phyloP scores from a whole-genome alignment of 164 flowering plant species.

The Vitis riparia region DNA sequence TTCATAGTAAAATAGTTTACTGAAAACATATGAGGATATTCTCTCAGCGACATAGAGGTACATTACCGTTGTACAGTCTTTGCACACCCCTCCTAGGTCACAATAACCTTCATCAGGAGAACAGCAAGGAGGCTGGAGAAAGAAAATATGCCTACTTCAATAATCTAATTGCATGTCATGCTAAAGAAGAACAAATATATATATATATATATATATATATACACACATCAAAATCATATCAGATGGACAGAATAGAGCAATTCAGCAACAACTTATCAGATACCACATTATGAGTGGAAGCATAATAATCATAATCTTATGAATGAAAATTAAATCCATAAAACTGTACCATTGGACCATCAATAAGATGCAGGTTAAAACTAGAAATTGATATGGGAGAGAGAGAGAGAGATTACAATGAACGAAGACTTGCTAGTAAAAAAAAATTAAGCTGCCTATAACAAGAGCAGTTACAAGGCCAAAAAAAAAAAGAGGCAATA shows the following conservation, averaged over 20 bases:
- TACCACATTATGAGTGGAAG: too few relatives aligned
- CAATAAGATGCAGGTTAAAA: not conserved
- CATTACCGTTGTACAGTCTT: constrained; percentile 86
- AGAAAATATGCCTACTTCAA: not conserved
- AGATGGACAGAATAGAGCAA: not conserved
- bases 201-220: not conserved
- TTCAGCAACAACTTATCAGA: not conserved
- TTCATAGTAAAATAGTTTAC: not conserved
- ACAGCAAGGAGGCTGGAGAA: constrained; percentile 91
- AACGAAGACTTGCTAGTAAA: too few relatives aligned
- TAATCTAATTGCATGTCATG: not conserved
- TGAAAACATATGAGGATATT: not conserved
- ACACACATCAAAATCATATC: not conserved
- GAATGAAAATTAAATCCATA: too few relatives aligned
- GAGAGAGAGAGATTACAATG: too few relatives aligned
- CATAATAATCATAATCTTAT: too few relatives aligned
- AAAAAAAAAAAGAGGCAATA: too few relatives aligned
- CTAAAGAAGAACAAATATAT: not conserved
- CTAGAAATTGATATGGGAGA: too few relatives aligned
- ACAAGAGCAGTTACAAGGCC: too few relatives aligned
- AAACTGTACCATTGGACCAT: too few relatives aligned
- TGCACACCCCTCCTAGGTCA: constrained; percentile 61
- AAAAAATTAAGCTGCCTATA: too few relatives aligned
- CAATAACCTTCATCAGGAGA: constrained; percentile 59
- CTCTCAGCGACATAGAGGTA: not conserved